phyloP scores from a whole-genome alignment of 257 asterid genomes.

The Solanum stenotomum region DNA sequence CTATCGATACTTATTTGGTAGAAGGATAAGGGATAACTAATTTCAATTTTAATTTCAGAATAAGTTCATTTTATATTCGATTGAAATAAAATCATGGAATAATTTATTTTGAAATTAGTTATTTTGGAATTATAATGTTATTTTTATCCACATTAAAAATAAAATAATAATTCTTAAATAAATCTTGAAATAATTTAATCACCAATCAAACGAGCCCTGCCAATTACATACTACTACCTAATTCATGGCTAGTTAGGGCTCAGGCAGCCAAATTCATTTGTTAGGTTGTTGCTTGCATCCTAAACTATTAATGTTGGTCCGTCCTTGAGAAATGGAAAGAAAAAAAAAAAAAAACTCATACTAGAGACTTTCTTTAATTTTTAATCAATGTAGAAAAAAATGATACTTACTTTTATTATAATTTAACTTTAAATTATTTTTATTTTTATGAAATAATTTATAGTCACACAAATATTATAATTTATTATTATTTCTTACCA shows the following conservation, averaged over 20 bases:
- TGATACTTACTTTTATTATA: not conserved
- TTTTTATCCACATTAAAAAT: too few relatives aligned
- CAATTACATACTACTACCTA: not conserved
- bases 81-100: too few relatives aligned
- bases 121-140: rapidly evolving
- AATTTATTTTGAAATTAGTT: too few relatives aligned
- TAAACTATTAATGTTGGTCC: not conserved
- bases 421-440: not conserved
- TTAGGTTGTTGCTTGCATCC: not conserved
- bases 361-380: not conserved
- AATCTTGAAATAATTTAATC: too few relatives aligned
- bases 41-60: too few relatives aligned
- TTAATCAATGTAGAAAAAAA: not conserved
- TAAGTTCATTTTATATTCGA: too few relatives aligned
- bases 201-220: not conserved
- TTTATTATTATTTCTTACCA: too few relatives aligned
- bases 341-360: too few relatives aligned
- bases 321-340: too few relatives aligned
- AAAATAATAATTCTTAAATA: too few relatives aligned
- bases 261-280: not conserved
- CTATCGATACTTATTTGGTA: not conserved
- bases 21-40: not conserved
- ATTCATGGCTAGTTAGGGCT: not conserved
- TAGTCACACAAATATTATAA: too few relatives aligned
- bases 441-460: too few relatives aligned